Percentiles rank a stretch among this genome's conserved stretches.
These are phyloP conservation scores for Erysimum cheiranthoides DNA, from an alignment of 345 rosid genomes.

Conservation along the genomic window DNA sequence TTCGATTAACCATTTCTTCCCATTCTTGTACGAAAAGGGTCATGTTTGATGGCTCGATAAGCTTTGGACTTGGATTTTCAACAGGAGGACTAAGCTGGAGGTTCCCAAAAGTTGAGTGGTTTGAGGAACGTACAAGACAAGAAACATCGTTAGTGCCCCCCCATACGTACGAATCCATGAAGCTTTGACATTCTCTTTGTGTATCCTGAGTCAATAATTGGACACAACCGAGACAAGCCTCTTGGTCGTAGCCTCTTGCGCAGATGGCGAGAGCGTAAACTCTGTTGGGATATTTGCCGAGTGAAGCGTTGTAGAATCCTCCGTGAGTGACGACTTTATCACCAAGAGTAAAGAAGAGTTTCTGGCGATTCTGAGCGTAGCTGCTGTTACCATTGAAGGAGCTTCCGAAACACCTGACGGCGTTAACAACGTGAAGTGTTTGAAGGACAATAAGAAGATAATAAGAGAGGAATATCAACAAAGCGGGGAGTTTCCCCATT, in stretches of 20 bases:
- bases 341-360: conserved; percentile 38
- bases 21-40: conserved; percentile 39
- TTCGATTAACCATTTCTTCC: conserved; percentile 24
- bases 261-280: conserved; percentile 44
- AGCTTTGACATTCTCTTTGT: conserved; percentile 28
- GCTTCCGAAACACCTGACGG: conserved; percentile 18
- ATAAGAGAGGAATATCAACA: not conserved
- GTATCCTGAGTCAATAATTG: not conserved
- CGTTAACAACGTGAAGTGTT: conserved; percentile 2
- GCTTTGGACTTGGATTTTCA: not conserved
- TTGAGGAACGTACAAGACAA: conserved; percentile 46
- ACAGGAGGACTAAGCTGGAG: conserved; percentile 17
- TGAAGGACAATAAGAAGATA: not conserved
- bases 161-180: conserved; percentile 43
- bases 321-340: conserved; percentile 18
- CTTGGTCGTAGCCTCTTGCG: conserved; percentile 36
- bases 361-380: conserved; percentile 27
- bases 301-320: conserved; percentile 33
- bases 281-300: conserved; percentile 33
- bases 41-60: conserved; percentile 13
- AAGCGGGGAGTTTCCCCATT: not conserved
- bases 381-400: not conserved
- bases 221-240: conserved; percentile 38
- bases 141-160: not conserved
- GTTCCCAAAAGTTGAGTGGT: conserved; percentile 32